Evolutionary conservation across 257 asterid genomes (phyloP).

Genomic region (Penstemon newberryi): DNA sequence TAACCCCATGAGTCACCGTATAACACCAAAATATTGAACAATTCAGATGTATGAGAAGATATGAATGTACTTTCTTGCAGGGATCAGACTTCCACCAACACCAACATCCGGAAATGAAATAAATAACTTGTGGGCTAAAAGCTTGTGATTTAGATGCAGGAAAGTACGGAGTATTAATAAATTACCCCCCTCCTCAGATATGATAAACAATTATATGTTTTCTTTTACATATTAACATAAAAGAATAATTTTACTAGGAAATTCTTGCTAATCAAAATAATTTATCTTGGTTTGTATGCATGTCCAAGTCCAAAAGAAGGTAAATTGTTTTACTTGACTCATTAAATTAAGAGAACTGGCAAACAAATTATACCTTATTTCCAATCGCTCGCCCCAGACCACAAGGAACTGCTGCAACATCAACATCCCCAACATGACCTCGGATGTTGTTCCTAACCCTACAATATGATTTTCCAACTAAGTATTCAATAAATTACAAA

Average conservation of each 20-base stretch:
- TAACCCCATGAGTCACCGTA: neutral
- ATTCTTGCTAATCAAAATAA: neutral
- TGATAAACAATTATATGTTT: neutral
- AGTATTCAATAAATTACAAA: conserved; percentile 3
- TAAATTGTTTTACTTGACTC: conserved; percentile 4
- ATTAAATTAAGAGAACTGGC: conserved; percentile 8
- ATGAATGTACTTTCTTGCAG: conserved; percentile 6
- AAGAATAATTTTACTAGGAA: neutral
- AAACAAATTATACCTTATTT: conserved; percentile 62
- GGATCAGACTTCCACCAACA: neutral
- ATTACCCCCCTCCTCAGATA: neutral
- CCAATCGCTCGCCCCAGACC: conserved; percentile 97
- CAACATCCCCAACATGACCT: conserved; percentile 84
- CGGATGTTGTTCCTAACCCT: conserved; percentile 79
- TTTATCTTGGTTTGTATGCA: conserved; percentile 1
- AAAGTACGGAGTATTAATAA: neutral
- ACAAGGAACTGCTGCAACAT: conserved; percentile 98
- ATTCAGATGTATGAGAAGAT: neutral
- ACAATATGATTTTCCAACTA: conserved; percentile 28
- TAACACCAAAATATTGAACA: conserved; percentile 9
- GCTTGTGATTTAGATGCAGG: neutral
- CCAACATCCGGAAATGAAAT: neutral
- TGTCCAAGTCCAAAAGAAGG: conserved; percentile 10
- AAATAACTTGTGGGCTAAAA: neutral
- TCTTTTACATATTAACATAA: neutral